Percentiles rank a stretch among this genome's conserved stretches.
These are phyloP conservation scores for Fomes fomentarius DNA, from an alignment of 1,284 basidiomycete genomes.

Conservation along the genomic window DNA sequence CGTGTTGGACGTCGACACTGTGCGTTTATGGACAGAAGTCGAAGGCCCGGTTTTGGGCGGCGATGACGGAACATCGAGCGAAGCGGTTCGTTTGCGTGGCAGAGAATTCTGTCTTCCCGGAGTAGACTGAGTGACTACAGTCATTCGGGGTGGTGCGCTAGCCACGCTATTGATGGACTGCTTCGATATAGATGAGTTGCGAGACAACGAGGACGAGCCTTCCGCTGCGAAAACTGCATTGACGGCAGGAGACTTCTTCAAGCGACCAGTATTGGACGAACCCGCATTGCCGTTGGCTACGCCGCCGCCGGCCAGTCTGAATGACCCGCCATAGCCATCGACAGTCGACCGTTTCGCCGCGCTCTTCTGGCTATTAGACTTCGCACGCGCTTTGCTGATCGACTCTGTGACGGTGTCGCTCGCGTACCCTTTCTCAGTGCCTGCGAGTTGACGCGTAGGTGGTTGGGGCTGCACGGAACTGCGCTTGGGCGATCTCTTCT, in stretches of 20 bases:
- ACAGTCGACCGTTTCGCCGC: slow-evolving; percentile 12
- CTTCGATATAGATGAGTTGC: slow-evolving; percentile 35
- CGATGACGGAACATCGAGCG: slow-evolving; percentile 16
- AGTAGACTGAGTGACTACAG: neutral
- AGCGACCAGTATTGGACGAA: neutral
- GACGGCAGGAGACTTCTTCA: slow-evolving; percentile 11
- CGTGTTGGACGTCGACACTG: slow-evolving; percentile 15
- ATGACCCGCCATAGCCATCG: slow-evolving; percentile 8
- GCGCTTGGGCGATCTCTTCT: slow-evolving; percentile 29
- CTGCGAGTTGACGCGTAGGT: slow-evolving; percentile 13
- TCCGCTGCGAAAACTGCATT: slow-evolving; percentile 5
- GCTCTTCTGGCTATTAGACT: slow-evolving; percentile 18
- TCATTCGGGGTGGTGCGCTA: slow-evolving; percentile 25
- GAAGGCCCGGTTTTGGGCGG: neutral
- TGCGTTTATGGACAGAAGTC: slow-evolving; percentile 20
- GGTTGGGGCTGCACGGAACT: slow-evolving; percentile 24
- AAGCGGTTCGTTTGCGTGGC: slow-evolving; percentile 23
- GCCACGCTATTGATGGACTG: slow-evolving; percentile 29
- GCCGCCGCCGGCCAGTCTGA: neutral
- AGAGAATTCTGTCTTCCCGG: slow-evolving; percentile 8
- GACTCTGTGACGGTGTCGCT: slow-evolving; percentile 34
- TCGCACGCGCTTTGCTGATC: slow-evolving; percentile 22
- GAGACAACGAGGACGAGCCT: slow-evolving; percentile 28
- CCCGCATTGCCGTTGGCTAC: neutral
- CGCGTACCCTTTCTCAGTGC: slow-evolving; percentile 30